Evolutionary conservation across 495 filamentous ascomycete species (phyloP).

Genomic region (Letharia lupina): DNA sequence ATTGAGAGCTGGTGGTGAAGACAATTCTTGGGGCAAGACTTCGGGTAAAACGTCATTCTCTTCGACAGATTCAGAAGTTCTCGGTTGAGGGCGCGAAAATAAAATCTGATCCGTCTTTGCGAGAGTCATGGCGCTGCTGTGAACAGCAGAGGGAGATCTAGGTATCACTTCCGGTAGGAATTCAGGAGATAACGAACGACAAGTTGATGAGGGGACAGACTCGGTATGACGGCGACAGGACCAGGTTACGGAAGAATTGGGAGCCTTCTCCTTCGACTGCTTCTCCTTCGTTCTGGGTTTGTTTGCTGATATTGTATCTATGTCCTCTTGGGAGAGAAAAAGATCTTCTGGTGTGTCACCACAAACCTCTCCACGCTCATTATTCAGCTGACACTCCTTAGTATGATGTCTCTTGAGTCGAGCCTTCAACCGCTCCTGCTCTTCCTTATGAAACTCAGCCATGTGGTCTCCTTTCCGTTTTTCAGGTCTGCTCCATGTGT

Average conservation of each 20-base stretch:
- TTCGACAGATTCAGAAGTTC: not conserved
- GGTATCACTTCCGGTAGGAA: not conserved
- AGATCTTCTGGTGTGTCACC: not conserved
- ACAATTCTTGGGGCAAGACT: not conserved
- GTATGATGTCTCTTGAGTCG: slow-evolving; percentile 10
- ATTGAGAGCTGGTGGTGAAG: not conserved
- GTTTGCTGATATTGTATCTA: not conserved
- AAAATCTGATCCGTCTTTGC: slow-evolving; percentile 21
- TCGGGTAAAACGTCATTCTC: not conserved
- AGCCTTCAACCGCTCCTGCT: slow-evolving; percentile 8
- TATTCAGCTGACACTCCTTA: not conserved
- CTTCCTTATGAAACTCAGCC: slow-evolving; percentile 8
- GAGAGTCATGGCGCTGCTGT: slow-evolving; percentile 5
- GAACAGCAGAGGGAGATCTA: not conserved
- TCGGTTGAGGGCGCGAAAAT: not conserved
- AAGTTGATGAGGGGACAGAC: not conserved
- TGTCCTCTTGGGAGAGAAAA: slow-evolving; percentile 9
- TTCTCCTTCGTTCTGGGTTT: not conserved
- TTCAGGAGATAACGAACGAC: not conserved
- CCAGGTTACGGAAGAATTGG: not conserved
- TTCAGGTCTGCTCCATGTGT: not conserved
- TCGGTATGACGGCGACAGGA: not conserved
- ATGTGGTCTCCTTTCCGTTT: not conserved
- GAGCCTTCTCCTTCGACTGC: not conserved
- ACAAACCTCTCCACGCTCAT: not conserved